Evolutionary conservation across 2,329 filamentous ascomycete genomes (phyloP), one percentile per base, ranked within the genome.

Genomic region (Septoria linicola): DNA sequence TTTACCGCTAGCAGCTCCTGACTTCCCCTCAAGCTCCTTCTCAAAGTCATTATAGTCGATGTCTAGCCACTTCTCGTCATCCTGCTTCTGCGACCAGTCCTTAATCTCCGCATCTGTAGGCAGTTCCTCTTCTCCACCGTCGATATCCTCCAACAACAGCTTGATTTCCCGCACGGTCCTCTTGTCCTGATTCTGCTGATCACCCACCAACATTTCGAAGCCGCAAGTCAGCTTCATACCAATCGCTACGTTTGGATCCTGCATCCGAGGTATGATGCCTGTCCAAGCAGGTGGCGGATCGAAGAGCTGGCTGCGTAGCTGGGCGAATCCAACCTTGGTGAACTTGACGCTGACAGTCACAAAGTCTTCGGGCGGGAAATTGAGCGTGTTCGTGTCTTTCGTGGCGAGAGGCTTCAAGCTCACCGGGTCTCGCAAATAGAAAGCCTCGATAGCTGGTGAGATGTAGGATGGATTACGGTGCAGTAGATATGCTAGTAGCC

Each of bases 1-100:
- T 3, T 49, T 52, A 1, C 58, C 54, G 3, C 55, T 54, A 20
- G 53, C 41, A 2, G 42, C 49, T 3, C 35, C 58, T 8, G 36
- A 14, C 23, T 34, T 45, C 1, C 80, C 81, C 48, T 76, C 74
- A 1, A 99, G 73, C 66, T 96, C 90, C 21, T 80, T 78, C 63
- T 96, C 91, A 49, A 99, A 89, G 56, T 96, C 90, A 14, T 86
- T 80, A 60, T 89, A 96, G 65, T 91, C 84, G 51, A 99, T 95
- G 61, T 97, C 85, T 58, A 99, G 76, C 93, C 93, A 99, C 17
- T 81, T 79, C 62, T 97, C 93, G 61, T 90, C 83, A 54, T 97
- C 92, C 42, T 92, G 81, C n/a, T 74, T 77, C 23, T 75, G 71
- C 2, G 78, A 75, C 92, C 93, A 97, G 1, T 67, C 62, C 20